Conservation (phyloP, 192 early-diverging fungal genomes). For the Coemansia sp. region DNA sequence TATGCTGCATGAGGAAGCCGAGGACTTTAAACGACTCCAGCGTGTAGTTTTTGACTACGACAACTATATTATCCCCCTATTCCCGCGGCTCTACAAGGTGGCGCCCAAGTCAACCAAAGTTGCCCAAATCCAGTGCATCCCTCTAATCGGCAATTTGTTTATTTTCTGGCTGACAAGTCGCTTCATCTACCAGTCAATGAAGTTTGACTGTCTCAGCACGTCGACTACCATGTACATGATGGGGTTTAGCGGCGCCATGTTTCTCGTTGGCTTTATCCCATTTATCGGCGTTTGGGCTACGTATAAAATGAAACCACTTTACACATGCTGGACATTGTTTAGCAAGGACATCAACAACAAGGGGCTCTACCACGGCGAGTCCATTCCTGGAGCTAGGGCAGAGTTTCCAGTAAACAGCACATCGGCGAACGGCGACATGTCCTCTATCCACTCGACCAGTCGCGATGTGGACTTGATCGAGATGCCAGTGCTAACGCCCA, state of each 20-base stretch:
- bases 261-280: slow-evolving; percentile 41
- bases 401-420: slow-evolving; percentile 5
- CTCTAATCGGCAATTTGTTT: slow-evolving; percentile 39
- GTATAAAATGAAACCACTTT: slow-evolving; percentile 31
- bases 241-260: slow-evolving; percentile 4
- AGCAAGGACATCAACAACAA: slow-evolving; percentile 32
- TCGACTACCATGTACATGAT: slow-evolving; percentile 23
- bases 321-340: slow-evolving; percentile 37
- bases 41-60: slow-evolving; percentile 35
- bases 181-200: slow-evolving; percentile 21
- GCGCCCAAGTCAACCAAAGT: slow-evolving; percentile 44
- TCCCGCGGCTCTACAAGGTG: slow-evolving; percentile 9
- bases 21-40: slow-evolving; percentile 31
- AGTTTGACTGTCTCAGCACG: slow-evolving; percentile 21
- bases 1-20: slow-evolving; percentile 30
- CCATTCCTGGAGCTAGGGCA: slow-evolving; percentile 15
- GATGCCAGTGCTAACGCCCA: slow-evolving; percentile 2
- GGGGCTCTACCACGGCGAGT: slow-evolving; percentile 30
- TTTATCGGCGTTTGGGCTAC: slow-evolving; percentile 41
- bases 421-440: background rate
- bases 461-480: background rate
- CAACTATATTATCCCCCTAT: slow-evolving; percentile 41
- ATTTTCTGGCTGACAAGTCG: slow-evolving; percentile 16
- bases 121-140: slow-evolving; percentile 43
- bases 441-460: background rate